A percentile compares a stretch with the other conserved stretches of the same genome.
Conservation (phyloP, 306 rosid species). For the Ceratonia siliqua region DNA sequence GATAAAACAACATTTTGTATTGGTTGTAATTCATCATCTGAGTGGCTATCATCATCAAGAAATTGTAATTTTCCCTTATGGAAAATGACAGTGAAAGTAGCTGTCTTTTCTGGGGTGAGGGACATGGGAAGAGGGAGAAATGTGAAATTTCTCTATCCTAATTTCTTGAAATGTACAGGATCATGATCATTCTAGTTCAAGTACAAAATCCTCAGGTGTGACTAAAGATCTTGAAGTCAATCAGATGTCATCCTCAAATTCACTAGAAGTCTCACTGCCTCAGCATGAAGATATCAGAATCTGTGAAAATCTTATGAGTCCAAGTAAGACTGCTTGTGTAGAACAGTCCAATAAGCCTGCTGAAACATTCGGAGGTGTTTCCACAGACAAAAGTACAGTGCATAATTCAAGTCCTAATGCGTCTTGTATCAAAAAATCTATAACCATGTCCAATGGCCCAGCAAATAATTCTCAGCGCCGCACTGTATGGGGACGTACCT, state of each 20-base stretch:
- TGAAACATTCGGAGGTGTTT: conserved; percentile 33
- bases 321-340: conserved; percentile 33
- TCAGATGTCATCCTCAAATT: conserved; percentile 38
- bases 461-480: conserved; percentile 37
- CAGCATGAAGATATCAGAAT: conserved; percentile 41
- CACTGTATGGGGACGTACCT: conserved; percentile 62
- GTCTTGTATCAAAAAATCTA: conserved; percentile 52
- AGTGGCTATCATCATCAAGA: neutral
- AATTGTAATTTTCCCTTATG: neutral
- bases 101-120: neutral
- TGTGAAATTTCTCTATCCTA: conserved; percentile 9
- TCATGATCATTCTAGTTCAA: conserved; percentile 42
- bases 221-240: conserved; percentile 41
- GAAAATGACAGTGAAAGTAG: neutral
- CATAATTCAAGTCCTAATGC: conserved; percentile 37
- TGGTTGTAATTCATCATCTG: neutral
- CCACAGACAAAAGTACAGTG: conserved; percentile 37
- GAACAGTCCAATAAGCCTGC: conserved; percentile 42
- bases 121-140: conserved; percentile 1
- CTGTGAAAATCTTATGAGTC: conserved; percentile 32
- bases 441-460: conserved; percentile 53
- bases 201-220: conserved; percentile 46
- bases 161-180: conserved; percentile 55
- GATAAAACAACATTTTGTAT: neutral
- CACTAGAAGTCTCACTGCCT: conserved; percentile 37